Conservation (phyloP, 1,139 yeast genomes). For the Magnusiomyces magnusii region DNA sequence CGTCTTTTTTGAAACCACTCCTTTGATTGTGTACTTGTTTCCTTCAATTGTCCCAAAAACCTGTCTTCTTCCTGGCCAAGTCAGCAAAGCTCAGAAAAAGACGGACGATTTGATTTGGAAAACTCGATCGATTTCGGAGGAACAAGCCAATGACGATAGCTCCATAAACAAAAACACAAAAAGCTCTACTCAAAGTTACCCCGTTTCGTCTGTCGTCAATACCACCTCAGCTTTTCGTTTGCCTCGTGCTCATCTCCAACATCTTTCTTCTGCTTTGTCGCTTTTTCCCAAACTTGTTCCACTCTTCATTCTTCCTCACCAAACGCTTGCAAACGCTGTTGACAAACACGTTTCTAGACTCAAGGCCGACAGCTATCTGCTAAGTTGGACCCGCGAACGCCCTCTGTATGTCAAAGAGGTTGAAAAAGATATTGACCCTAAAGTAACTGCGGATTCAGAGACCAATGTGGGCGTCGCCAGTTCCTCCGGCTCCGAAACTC, state of each 20-base stretch:
- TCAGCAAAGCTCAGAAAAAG: conserved; percentile 14
- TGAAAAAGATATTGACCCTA: not conserved
- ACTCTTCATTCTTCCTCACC: conserved; percentile 8
- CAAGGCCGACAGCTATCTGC: conserved; percentile 1
- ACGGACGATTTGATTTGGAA: conserved; percentile 14
- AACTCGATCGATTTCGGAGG: conserved; percentile 6
- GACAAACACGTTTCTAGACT: not conserved
- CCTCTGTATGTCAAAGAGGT: not conserved
- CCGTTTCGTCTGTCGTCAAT: conserved; percentile 6
- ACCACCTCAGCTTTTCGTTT: conserved; percentile 4
- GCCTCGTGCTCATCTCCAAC: not conserved
- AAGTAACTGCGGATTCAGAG: not conserved
- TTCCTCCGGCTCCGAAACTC: not conserved
- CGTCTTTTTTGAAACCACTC: conserved; percentile 57
- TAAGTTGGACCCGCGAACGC: not conserved
- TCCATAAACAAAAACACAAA: not conserved
- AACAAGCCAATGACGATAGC: not conserved
- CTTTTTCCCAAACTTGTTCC: conserved; percentile 15
- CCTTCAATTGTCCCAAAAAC: conserved; percentile 67
- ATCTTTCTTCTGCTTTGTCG: conserved; percentile 10
- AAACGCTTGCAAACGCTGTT: not conserved
- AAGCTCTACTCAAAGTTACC: conserved; percentile 6
- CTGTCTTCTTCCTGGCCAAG: conserved; percentile 51
- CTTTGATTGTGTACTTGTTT: conserved; percentile 47
- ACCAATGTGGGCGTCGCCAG: not conserved